Evolutionary conservation across 2,329 filamentous ascomycete genomes (phyloP), one percentile per base, ranked within the genome.

Genomic region (Venturia pyrina): DNA sequence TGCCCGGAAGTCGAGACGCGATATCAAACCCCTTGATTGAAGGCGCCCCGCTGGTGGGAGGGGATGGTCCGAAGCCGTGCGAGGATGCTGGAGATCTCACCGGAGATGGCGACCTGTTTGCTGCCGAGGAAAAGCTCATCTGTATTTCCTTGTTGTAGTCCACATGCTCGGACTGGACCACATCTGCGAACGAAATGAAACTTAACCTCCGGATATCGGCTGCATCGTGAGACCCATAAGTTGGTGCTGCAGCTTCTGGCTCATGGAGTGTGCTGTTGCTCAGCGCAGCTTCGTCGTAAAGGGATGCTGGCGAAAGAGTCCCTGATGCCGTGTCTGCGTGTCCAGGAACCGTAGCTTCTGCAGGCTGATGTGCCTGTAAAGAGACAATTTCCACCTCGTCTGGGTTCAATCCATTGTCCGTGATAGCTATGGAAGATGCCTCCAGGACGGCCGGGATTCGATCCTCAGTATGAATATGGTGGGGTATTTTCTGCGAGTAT

Each of bases 121-220:
- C 24, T 40, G 63, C 74, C 74, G 68, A 89, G 8, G 87, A 87
- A 24, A 90, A 78, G 15, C 88, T 88, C 63, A 85, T 83, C 67
- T 89, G 78, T 73, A 91, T 87, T 67, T 93, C 89, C 69, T 88
- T 82, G 70, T 83, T 87, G 15, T 59, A 24, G 46, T 87, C 84
- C 40, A 85, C 85, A 71, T 93, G 90, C 75, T 95, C 90, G 43
- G 88, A 85, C 74, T 96, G 91, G 50, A 98, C 91, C 11, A 98
- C 91, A 72, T 98, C 93, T 68, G 93, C 93, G 76, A 98, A 98
- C 8, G 92, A 96, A 74, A 98, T 96, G 78, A 98, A 98, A 75
- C 90, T 95, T 68, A 98, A 79, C 28, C 93, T 87, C 59, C 91
- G 87, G 21, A 96, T 85, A 72, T 96, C 93, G 60, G 85, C 83